Conservation (phyloP, 805 yeast species). For the Candida tibetensis region DNA sequence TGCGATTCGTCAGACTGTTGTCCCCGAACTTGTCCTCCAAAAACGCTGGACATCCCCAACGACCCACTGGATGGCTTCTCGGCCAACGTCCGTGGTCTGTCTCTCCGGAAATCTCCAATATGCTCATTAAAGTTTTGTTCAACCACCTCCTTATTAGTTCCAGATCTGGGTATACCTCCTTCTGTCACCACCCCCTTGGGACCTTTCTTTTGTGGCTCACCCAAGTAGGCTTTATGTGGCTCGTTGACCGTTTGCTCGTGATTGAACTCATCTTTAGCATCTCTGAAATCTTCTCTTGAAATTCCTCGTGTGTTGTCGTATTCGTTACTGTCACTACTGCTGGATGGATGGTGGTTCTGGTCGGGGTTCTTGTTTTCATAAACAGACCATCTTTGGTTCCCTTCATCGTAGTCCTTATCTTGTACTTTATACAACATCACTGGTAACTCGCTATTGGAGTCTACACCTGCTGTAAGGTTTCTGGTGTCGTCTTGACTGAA, state of each 20-base stretch:
- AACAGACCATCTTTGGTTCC: conserved; percentile 24
- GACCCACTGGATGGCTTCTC: conserved; percentile 6
- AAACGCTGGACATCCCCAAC: conserved; percentile 1
- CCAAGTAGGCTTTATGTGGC: conserved; percentile 4
- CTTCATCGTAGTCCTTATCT: conserved; percentile 23
- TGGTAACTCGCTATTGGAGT: conserved; percentile 25
- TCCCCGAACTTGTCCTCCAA: neutral
- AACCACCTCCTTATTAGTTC: conserved; percentile 11
- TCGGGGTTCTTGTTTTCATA: conserved; percentile 14
- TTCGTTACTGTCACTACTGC: conserved; percentile 3
- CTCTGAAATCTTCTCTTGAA: neutral
- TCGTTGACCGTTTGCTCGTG: neutral
- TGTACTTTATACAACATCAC: conserved; percentile 30
- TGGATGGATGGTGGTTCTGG: neutral
- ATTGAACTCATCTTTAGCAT: conserved; percentile 3
- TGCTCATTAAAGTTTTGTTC: conserved; percentile 11
- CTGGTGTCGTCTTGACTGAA: conserved; percentile 7
- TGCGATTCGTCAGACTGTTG: neutral
- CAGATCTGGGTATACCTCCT: conserved; percentile 4
- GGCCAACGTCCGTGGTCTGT: conserved; percentile 10
- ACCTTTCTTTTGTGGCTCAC: neutral
- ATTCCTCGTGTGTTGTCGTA: neutral
- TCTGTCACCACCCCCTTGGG: neutral
- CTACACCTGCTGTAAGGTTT: conserved; percentile 28
- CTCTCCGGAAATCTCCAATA: conserved; percentile 13